Evolutionary conservation across 768 basidiomycete species (phyloP).

Genomic region (Coprinopsis cinerea): DNA sequence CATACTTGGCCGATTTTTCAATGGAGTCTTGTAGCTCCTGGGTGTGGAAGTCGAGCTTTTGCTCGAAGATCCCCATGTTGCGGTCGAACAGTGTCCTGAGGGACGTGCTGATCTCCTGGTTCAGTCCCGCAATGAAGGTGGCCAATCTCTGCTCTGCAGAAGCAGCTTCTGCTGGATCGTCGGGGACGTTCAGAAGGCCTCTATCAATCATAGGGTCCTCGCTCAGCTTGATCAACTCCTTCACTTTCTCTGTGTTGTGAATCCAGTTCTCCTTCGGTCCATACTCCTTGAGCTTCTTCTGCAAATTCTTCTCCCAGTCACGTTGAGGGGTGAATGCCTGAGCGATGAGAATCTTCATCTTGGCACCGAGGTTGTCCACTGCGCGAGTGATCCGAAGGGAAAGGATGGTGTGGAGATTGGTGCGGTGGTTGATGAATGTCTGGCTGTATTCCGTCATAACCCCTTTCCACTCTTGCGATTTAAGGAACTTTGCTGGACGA

Average conservation of each 20-base stretch:
- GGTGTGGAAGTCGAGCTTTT: constrained; percentile 13
- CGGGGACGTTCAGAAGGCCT: not conserved
- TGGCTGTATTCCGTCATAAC: constrained; percentile 13
- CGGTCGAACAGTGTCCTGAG: constrained; percentile 10
- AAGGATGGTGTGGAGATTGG: constrained; percentile 12
- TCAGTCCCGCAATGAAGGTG: not conserved
- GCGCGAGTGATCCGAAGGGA: constrained; percentile 13
- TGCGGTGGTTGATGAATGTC: constrained; percentile 14
- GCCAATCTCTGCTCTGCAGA: not conserved
- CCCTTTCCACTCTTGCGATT: constrained; percentile 18
- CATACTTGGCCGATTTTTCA: constrained; percentile 7
- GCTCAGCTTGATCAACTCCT: constrained; percentile 10
- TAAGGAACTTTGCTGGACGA: constrained; percentile 16
- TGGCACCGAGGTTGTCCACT: constrained; percentile 12
- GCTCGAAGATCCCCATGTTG: constrained; percentile 12
- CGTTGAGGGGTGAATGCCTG: constrained; percentile 13
- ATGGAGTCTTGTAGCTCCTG: constrained; percentile 12
- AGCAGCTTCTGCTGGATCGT: not conserved
- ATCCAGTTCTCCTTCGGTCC: constrained; percentile 12
- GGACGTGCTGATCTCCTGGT: constrained; percentile 9
- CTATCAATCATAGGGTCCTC: constrained; percentile 11
- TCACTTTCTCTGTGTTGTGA: constrained; percentile 9
- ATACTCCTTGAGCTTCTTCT: constrained; percentile 5
- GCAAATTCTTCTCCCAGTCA: constrained; percentile 17
- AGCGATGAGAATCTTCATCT: constrained; percentile 15